Percentiles rank a stretch among this genome's conserved stretches.
phyloP scores from a whole-genome alignment of 2,329 filamentous ascomycete genomes.

The Aschersonia sp. region DNA sequence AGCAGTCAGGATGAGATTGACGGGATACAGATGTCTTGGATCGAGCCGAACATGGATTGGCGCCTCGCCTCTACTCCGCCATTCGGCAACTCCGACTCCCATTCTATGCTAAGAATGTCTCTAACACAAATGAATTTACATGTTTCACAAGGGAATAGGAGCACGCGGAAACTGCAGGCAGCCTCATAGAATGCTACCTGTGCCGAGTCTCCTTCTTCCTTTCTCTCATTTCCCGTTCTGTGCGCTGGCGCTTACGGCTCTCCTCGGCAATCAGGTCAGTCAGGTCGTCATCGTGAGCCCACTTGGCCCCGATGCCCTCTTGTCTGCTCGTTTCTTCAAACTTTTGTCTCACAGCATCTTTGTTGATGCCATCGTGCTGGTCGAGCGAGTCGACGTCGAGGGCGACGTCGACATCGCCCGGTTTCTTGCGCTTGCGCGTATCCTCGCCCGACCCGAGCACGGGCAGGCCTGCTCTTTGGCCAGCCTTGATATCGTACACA shows the following conservation, averaged over 20 bases:
- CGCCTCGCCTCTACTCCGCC: no score
- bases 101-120: no score
- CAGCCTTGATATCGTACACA: constrained; percentile 67
- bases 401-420: constrained; percentile 84
- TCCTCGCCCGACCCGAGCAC: constrained; percentile 73
- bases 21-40: no score
- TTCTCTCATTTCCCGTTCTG: constrained; percentile 64
- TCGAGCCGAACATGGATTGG: no score
- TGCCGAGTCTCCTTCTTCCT: constrained; percentile 44
- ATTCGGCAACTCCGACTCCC: no score
- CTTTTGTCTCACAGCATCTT: constrained; percentile 65
- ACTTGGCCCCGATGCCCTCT: constrained; percentile 53
- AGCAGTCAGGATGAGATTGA: no score
- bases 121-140: no score
- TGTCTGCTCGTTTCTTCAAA: constrained; percentile 62
- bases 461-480: constrained; percentile 40
- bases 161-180: constrained; percentile 19
- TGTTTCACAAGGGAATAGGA: no score
- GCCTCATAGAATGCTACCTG: background rate
- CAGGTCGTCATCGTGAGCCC: constrained; percentile 73
- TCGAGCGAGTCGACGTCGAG: constrained; percentile 74
- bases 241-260: constrained; percentile 77
- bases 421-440: constrained; percentile 79
- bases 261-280: constrained; percentile 95
- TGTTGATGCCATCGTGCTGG: constrained; percentile 62